Evolutionary conservation across 139 green algal genomes (phyloP), one percentile per base, ranked within the genome.

Genomic region (Chlorella ohadii): DNA sequence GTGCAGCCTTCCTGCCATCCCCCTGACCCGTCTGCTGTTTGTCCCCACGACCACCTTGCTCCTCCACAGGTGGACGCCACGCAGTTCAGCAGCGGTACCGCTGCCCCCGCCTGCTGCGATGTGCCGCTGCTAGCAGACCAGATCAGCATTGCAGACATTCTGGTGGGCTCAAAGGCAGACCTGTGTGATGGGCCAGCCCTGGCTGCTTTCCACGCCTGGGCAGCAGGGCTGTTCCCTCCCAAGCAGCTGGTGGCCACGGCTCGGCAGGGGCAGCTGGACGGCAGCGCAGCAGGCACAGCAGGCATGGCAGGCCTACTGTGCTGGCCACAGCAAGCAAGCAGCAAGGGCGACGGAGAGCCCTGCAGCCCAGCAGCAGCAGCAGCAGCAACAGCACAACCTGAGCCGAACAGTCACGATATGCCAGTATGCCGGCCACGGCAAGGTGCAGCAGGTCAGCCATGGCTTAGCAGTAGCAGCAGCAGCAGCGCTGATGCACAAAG

Each of bases 101-200:
- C 56, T 34, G 13, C 33, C 7, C 55, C 56, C 12, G 73, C 59
- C 13, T 68, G 44, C n/a, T 74, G 63, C 64, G 20, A 66, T 44
- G n/a, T 27, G 70, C 51, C 56, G 68, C 55, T 85, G 34, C 38
- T 72, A 3, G 28, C 27, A 4, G 80, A 85, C 28, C 91, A 94
- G 68, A 67, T 94, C 22, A 90, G 85, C 38, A 74, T 91, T 0
- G 89, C 91, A 31, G 87, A 94, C 28, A 61, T 94, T 27, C 31
- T 94, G 47, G 83, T 94, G 17, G 91, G 88, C 3, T 84, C 74
- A 59, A 94, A 94, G 72, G 89, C 86, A 27, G 91, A 94, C 76
- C 55, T 87, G 27, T 83, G 78, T 34, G 41, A 75, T 19, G 41
- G 44, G 1, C 2, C 34, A 33, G 73, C 63, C 17, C 63, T 72